Evolutionary conservation across 495 filamentous ascomycete genomes (phyloP), one percentile per base, ranked within the genome.

Genomic region (Amorphotheca resinae): DNA sequence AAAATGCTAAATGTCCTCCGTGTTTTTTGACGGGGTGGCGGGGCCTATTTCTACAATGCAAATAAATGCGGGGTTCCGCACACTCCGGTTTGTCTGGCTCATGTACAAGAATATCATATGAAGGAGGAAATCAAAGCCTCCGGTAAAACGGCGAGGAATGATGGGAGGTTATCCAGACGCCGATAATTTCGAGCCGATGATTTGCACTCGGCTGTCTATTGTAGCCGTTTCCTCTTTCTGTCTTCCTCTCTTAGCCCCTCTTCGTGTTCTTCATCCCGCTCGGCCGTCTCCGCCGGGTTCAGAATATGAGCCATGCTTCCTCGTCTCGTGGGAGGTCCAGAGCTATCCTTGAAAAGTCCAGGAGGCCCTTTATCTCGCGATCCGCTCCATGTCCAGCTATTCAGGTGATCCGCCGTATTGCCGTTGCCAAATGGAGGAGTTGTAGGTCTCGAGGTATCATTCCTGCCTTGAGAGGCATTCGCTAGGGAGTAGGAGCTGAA

Each of bases 401-500:
- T 66, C 21, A 75, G 62, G 34, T 63, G 66, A 47, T 72, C 67
- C 14, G 60, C 50, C n/a, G 62, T 55, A 40, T 47, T 62, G 20
- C 65, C 64, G 41, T 72, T 72, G 12, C 59, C 53, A 35, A 68
- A 67, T 14, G 67, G 65, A 3, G 85, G 84, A 2, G 82, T 87
- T 9, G 74, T 73, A 38, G 88, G 84, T 14, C 83, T 72, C 9
- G 83, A 88, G 33, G 61, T 59, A 35, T 69, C 63, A 23, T 67
- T 66, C 21, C 73, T 64, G 18, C 65, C 63, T 18, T 74, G 72
- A 12, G 79, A 60, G 0, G 63, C 55, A 2, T 62, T 67, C 37
- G 76, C 73, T 46, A 94, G 73, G 44, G 88, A 82, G 60, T 94
- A 95, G 44, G 77, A 75, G 28, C 84, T 84, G 36, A 93, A 73